Base-by-base conservation (phyloP, 805 yeast species). In the Brettanomyces custersianus region DNA sequence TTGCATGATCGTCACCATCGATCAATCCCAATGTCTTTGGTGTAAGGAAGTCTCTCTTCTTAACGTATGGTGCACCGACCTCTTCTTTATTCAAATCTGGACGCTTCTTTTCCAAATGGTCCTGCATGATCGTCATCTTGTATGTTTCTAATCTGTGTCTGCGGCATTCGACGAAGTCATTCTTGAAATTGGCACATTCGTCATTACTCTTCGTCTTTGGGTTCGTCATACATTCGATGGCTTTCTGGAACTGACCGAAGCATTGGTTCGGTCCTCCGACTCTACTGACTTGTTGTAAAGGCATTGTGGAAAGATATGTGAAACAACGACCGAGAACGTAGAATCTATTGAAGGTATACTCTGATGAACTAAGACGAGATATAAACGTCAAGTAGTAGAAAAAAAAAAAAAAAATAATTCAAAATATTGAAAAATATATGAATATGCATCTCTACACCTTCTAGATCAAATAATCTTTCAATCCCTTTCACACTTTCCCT, bases 181-280 rank as follows among this genome's bases (percentile, higher is more conserved):
- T 49, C 39, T 51, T 52, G 25, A 56, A 45, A 12, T 52, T 47
- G 23, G 49, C 46, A 41, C 65, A 60, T 36, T 58, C 58, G 13
- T 53, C 53, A 33, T 50, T 52, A 20, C 48, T 47, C 24, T 46
- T 41, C 5, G 55, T 52, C n/a, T 49, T 47, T 20, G 49, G 47
- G 33, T 50, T 57, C 8, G 65, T 60, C 56, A 60, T 52, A 39
- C 65, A 60, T 45, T 60, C 65, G 17, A 60, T 48, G 5, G 61
- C 62, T 35, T 55, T 54, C 39, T 60, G 65, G 40, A 59, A 60
- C 22, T 53, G 51, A 20, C 58, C 60, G 44, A 59, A 60, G 44
- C 65, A 60, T 35, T 48, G 54, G 50, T 52, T 57, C 30, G 65
- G 65, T 19, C 63, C 65, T 16, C 65, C 64, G 34, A 49, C 49